Base-by-base conservation (phyloP, 345 rosid genomes). In the Bretschneidera sinensis region DNA sequence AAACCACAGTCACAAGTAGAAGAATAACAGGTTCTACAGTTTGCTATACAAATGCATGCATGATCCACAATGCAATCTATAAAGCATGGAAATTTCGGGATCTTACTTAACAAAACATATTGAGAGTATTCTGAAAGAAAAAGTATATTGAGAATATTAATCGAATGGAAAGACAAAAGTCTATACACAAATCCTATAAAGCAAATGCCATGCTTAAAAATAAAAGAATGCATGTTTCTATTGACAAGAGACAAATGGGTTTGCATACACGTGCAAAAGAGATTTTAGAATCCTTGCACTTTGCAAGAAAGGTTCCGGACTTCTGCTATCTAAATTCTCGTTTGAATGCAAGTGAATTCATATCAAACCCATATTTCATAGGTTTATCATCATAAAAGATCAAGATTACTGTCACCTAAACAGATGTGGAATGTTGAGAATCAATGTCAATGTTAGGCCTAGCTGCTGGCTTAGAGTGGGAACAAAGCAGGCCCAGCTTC, bases 1-100 rank as follows among this genome's bases (percentile, higher is more conserved):
- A 57, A 59, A 51, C 23, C 45, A 20, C 48, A 63, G 48, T 33
- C 45, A 54, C 13, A 25, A n/a, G n/a, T n/a, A n/a, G n/a, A n/a
- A n/a, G n/a, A n/a, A 48, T 28, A 1, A 51, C 50, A 4, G 14
- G 6, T 45, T 19, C 6, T 43, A 18, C 5, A 35, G 51, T 51
- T 39, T 10, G 20, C 21, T 28, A 21, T 16, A 6, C 6, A 0
- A 18, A 35, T 19, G 34, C 16, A 5, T 39, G 45, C 11, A 39
- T 28, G 33, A 28, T 28, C 8, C 3, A 5, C 6, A 4, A 11
- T 39, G 11, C 45, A 39, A 11, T 39, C 16, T 39, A 5, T 14
- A 11, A 5, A 39, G 45, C 45, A 39, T 39, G 45, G 10, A 39
- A 14, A 9, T 39, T 39, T 8, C 8, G 33, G 33, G n/a, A n/a